Conservation (phyloP, 2,329 filamentous ascomycete species). For the Coleophoma crateriformis region DNA sequence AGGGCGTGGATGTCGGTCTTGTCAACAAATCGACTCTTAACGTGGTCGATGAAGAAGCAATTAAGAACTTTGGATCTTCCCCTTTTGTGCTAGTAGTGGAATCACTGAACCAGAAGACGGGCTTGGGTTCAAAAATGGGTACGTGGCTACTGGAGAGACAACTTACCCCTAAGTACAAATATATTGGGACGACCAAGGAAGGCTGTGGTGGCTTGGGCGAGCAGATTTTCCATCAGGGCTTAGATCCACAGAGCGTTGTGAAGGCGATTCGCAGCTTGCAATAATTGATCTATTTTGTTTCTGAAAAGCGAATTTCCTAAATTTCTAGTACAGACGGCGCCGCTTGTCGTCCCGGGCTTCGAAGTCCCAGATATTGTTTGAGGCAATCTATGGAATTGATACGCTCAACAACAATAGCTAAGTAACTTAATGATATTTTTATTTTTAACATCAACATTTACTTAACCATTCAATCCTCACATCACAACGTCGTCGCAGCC, state of each 20-base stretch:
- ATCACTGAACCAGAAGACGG: slow-evolving; percentile 33
- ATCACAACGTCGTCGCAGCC: slow-evolving; percentile 5
- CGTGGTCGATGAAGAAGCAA: slow-evolving; percentile 31
- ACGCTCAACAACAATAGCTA: too few relatives aligned
- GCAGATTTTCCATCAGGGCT: slow-evolving; percentile 31
- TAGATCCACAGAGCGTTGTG: slow-evolving; percentile 29
- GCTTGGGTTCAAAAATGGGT: slow-evolving; percentile 30
- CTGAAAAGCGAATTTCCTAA: too few relatives aligned
- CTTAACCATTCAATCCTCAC: too few relatives aligned
- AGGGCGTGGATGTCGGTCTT: slow-evolving; percentile 30
- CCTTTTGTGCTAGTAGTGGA: slow-evolving; percentile 32
- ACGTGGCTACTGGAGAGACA: slow-evolving; percentile 30
- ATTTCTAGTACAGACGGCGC: too few relatives aligned
- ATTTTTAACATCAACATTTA: too few relatives aligned
- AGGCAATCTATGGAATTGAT: too few relatives aligned
- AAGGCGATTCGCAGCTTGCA: slow-evolving; percentile 18
- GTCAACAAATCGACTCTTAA: slow-evolving; percentile 34
- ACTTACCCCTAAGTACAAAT: slow-evolving; percentile 30
- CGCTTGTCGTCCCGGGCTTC: too few relatives aligned
- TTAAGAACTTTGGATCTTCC: slow-evolving; percentile 28
- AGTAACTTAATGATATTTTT: too few relatives aligned
- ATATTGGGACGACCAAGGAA: slow-evolving; percentile 31
- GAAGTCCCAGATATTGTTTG: too few relatives aligned
- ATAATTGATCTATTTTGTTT: too few relatives aligned
- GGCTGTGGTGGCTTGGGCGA: slow-evolving; percentile 31